Conservation (phyloP, 2,329 filamentous ascomycete species). For the Capronia americana region DNA sequence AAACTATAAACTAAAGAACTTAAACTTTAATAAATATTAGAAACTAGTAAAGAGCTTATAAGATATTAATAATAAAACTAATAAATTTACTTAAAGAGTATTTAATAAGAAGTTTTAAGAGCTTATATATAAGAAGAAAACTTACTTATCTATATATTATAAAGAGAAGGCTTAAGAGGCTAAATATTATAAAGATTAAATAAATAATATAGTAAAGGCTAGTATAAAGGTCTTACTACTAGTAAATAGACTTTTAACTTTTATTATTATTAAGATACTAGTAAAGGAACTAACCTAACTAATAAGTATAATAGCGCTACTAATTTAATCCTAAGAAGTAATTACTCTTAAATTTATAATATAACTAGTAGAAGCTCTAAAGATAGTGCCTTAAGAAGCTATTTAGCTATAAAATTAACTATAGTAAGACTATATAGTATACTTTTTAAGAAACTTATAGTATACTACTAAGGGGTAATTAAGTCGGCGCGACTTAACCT, state of each 20-base stretch:
- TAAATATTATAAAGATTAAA: background rate
- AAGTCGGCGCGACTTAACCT: background rate
- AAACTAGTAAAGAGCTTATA: background rate
- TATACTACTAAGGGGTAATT: background rate
- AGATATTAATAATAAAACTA: background rate
- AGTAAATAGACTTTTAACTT: background rate
- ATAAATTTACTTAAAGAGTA: conserved; percentile 4
- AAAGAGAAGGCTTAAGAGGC: background rate
- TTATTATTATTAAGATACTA: background rate
- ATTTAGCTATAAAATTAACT: background rate
- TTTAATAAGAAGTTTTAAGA: background rate
- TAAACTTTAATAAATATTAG: background rate
- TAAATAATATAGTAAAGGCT: background rate
- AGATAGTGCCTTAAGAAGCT: background rate
- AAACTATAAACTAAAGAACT: background rate
- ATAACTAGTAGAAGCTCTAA: background rate
- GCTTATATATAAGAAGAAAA: background rate
- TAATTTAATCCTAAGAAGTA: background rate
- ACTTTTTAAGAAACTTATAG: background rate
- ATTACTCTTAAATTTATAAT: conserved; percentile 1
- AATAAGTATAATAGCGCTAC: background rate
- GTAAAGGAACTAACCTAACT: background rate
- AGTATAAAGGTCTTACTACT: background rate
- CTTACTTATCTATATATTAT: background rate
- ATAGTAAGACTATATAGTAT: background rate